Evolutionary conservation across 768 basidiomycete genomes (phyloP), one percentile per base, ranked within the genome.

Genomic region (Boletellus ananiceps): DNA sequence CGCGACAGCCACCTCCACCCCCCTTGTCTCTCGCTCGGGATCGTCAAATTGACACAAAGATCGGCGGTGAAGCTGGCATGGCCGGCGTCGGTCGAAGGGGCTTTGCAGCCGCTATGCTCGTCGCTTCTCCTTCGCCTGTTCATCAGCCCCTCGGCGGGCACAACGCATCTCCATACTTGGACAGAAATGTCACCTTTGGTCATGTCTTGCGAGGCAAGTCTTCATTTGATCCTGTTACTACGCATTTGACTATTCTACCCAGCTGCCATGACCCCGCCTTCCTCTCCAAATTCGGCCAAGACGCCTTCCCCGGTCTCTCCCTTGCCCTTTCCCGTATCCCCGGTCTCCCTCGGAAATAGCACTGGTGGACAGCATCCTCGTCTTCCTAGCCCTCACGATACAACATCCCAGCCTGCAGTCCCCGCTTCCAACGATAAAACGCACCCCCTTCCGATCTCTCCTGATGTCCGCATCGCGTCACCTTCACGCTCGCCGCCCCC

Each of bases 51-150:
- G 79, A 87, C 60, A 89, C 87, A n/a, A 81, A 84, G 62, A 75
- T 61, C 3, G 87, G 88, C 4, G 88, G 88, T 7, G 81, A 75
- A 46, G 88, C 87, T 8, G 87, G 88, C 1, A 93, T 94, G 92
- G 92, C 92, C 0, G 92, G 92, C 8, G 90, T 94, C 7, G 92
- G 92, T 8, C 73, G 92, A 51, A 72, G 91, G 56, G 92, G 88
- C 0, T 93, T 93, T 51, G 76, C 74, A 12, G 87, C 90, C 15
- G 87, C 80, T 9, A 70, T 82, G 74, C 69, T 75, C 52, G 49
- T 70, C 31, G 15, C 63, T 19, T 46, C 60, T 34, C 46, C 42
- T 40, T 15, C 64, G 11, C 52, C 63, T 29, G 39, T 40, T n/a
- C 48, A 46, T 25, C 52, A 38, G 16, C 46, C 38, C 21, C 14